phyloP scores from a whole-genome alignment of 495 filamentous ascomycete genomes.

The Hypoxylon cercidicola region DNA sequence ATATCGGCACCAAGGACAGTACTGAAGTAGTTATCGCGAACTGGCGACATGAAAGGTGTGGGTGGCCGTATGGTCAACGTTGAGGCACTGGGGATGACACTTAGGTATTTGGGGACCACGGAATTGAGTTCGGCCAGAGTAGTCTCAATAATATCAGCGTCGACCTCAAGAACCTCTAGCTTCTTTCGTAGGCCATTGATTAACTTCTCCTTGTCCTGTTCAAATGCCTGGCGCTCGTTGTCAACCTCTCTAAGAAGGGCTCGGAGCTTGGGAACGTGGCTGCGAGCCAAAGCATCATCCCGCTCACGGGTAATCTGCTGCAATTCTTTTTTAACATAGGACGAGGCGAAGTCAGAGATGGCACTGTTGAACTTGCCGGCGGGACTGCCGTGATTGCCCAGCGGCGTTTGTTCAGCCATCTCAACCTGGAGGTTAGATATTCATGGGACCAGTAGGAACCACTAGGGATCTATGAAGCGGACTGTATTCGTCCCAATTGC shows the following conservation, averaged over 20 bases:
- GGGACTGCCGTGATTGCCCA: slow-evolving; percentile 31
- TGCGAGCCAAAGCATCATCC: slow-evolving; percentile 42
- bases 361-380: slow-evolving; percentile 38
- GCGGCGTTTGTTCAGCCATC: slow-evolving; percentile 40
- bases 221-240: slow-evolving; percentile 39
- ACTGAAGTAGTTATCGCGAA: slow-evolving; percentile 40
- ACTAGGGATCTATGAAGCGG: slow-evolving; percentile 9
- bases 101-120: slow-evolving; percentile 36
- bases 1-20: slow-evolving; percentile 33
- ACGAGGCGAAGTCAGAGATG: slow-evolving; percentile 40
- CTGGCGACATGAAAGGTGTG: slow-evolving; percentile 28
- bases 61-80: slow-evolving; percentile 34
- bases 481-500: slow-evolving; percentile 5
- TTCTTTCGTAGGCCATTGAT: slow-evolving; percentile 36
- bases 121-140: slow-evolving; percentile 33
- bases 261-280: slow-evolving; percentile 39
- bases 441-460: slow-evolving; percentile 4
- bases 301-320: slow-evolving; percentile 39
- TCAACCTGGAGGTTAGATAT: slow-evolving; percentile 8
- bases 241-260: slow-evolving; percentile 42
- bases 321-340: slow-evolving; percentile 43
- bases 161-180: slow-evolving; percentile 35
- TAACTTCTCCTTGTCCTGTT: slow-evolving; percentile 39
- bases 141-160: slow-evolving; percentile 36
- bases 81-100: slow-evolving; percentile 40